These are phyloP conservation scores for Pythium chondricola DNA, from an alignment of 352 stramenopile species.

Conservation along the genomic window DNA sequence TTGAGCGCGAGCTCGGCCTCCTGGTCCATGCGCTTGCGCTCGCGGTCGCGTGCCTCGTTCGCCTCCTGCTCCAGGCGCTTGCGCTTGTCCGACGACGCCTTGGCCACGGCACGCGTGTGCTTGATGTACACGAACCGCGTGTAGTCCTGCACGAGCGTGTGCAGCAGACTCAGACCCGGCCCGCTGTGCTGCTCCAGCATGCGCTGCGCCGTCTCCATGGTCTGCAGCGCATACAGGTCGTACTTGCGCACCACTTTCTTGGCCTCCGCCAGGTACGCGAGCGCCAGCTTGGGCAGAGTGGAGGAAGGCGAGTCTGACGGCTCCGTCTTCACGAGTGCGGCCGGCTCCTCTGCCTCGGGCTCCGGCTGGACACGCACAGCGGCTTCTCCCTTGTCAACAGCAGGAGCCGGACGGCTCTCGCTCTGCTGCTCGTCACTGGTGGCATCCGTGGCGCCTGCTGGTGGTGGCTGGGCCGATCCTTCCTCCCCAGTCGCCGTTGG, in stretches of 20 bases:
- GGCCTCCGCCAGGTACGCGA: slow-evolving; percentile 52
- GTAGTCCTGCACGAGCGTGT: slow-evolving; percentile 75
- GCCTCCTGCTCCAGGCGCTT: slow-evolving; percentile 65
- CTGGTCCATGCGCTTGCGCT: slow-evolving; percentile 58
- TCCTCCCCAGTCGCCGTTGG: no score
- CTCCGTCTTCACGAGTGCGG: slow-evolving; percentile 4
- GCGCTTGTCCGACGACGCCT: slow-evolving; percentile 58
- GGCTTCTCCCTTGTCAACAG: neutral
- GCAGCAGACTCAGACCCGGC: slow-evolving; percentile 55
- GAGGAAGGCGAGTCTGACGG: neutral
- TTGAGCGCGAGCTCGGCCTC: slow-evolving; percentile 68
- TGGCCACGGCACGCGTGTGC: slow-evolving; percentile 68
- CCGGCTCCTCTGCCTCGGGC: neutral
- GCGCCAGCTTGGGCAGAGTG: neutral
- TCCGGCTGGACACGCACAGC: neutral
- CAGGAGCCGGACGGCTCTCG: neutral
- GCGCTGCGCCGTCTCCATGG: slow-evolving; percentile 51
- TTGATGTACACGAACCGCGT: slow-evolving; percentile 83
- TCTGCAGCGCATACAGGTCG: slow-evolving; percentile 62
- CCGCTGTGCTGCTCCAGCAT: slow-evolving; percentile 57
- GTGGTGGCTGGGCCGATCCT: no score
- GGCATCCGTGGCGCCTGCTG: no score
- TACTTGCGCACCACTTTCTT: slow-evolving; percentile 55
- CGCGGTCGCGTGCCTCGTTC: slow-evolving; percentile 42
- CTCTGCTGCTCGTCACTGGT: neutral